Conservation (phyloP, 345 rosid genomes). For the Citropsis articulata region DNA sequence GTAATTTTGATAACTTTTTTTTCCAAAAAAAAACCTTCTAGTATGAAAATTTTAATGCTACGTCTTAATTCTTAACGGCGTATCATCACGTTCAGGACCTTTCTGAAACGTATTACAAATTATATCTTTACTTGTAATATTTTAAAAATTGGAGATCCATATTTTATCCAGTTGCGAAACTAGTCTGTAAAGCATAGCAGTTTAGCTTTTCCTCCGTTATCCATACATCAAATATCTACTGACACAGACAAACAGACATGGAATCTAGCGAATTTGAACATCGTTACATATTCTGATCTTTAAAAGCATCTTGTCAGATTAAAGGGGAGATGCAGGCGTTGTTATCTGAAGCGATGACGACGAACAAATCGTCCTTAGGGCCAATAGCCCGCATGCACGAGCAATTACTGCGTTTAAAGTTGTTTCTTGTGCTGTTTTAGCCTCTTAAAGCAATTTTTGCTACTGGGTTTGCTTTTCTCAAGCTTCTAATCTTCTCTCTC, state of each 20-base stretch:
- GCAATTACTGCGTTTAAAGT: not conserved
- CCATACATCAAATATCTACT: not conserved
- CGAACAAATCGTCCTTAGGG: too few species aligned
- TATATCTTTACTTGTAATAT: not conserved
- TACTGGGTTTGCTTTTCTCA: not conserved
- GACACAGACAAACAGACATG: constrained; percentile 17
- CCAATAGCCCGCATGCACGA: too few species aligned
- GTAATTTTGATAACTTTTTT: too few species aligned
- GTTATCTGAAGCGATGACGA: too few species aligned
- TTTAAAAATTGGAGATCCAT: too few species aligned
- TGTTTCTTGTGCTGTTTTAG: not conserved
- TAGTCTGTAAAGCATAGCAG: constrained; percentile 3
- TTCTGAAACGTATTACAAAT: too few species aligned
- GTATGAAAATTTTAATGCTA: too few species aligned
- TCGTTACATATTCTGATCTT: constrained; percentile 17
- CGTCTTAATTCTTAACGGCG: too few species aligned
- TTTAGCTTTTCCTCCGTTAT: not conserved
- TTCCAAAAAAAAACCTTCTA: too few species aligned
- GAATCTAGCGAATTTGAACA: constrained; percentile 47
- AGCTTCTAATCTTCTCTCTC: not conserved
- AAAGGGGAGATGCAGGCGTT: too few species aligned
- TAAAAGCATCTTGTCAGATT: too few species aligned
- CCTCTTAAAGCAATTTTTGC: not conserved
- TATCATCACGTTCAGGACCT: too few species aligned
- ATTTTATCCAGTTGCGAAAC: constrained; percentile 16